Conservation (phyloP, 345 rosid species). For the Pugionium cornutum region DNA sequence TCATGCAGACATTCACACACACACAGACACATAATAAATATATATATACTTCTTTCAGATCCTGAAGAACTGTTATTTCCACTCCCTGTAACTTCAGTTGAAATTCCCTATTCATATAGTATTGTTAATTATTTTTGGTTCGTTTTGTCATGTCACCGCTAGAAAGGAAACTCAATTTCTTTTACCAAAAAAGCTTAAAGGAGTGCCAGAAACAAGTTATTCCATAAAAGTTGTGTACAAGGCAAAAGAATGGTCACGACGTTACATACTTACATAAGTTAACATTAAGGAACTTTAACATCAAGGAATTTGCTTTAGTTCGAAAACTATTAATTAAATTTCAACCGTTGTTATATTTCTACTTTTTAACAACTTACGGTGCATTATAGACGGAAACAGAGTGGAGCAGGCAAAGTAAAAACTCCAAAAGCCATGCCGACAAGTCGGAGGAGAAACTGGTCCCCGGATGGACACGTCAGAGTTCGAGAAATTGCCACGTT, state of each 20-base stretch:
- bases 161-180: conserved; percentile 26
- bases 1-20: conserved; percentile 35
- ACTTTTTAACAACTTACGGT: conserved; percentile 8
- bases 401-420: no score
- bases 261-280: background rate
- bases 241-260: conserved; percentile 19
- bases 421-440: no score
- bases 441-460: no score
- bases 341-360: background rate
- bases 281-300: no score
- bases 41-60: conserved; percentile 18
- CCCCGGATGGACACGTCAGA: no score
- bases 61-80: conserved; percentile 34
- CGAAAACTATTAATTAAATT: no score
- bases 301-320: no score
- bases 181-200: conserved; percentile 12
- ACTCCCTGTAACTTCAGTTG: conserved; percentile 31
- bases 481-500: no score
- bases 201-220: no score
- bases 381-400: conserved; percentile 7
- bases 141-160: conserved; percentile 20
- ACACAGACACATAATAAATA: background rate
- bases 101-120: conserved; percentile 8
- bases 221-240: background rate
- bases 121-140: background rate